Evolutionary conservation across 192 early-diverging fungal genomes (phyloP).

Genomic region (Backusella tarrabulga): DNA sequence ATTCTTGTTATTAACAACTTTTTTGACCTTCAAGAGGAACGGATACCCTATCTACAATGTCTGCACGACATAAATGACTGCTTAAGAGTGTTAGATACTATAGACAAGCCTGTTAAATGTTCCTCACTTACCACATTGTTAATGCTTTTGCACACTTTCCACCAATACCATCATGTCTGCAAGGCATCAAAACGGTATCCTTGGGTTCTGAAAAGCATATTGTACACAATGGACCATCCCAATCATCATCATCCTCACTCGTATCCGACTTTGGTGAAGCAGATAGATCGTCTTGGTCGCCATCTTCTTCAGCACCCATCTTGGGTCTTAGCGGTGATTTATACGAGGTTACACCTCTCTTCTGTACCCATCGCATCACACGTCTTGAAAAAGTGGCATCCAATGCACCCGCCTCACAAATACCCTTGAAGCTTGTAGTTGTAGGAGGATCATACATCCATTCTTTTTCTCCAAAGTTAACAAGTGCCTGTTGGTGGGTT

Average conservation of each 20-base stretch:
- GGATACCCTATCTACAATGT: slow-evolving; percentile 6
- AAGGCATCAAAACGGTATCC: slow-evolving; percentile 24
- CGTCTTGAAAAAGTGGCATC: slow-evolving; percentile 10
- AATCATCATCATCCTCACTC: slow-evolving; percentile 13
- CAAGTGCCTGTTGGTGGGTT: slow-evolving; percentile 62
- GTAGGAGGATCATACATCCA: slow-evolving; percentile 35
- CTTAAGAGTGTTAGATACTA: not conserved
- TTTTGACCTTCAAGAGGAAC: not conserved
- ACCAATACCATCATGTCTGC: slow-evolving; percentile 30
- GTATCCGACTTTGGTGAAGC: not conserved
- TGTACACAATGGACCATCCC: slow-evolving; percentile 31
- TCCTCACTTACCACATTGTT: slow-evolving; percentile 19
- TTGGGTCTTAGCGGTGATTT: slow-evolving; percentile 5
- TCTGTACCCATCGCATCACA: slow-evolving; percentile 16
- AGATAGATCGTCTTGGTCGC: not conserved
- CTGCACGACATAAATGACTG: slow-evolving; percentile 25
- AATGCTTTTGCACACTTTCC: slow-evolving; percentile 24
- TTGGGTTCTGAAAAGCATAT: slow-evolving; percentile 37
- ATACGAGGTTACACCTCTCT: slow-evolving; percentile 4
- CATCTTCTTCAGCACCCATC: not conserved
- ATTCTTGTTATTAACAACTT: not conserved
- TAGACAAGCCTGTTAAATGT: not conserved
- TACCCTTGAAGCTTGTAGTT: not conserved
- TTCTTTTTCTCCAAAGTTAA: slow-evolving; percentile 66
- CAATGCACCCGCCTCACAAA: slow-evolving; percentile 16